Conservation (phyloP, 2,329 filamentous ascomycete genomes). For the Colletotrichum sp. region DNA sequence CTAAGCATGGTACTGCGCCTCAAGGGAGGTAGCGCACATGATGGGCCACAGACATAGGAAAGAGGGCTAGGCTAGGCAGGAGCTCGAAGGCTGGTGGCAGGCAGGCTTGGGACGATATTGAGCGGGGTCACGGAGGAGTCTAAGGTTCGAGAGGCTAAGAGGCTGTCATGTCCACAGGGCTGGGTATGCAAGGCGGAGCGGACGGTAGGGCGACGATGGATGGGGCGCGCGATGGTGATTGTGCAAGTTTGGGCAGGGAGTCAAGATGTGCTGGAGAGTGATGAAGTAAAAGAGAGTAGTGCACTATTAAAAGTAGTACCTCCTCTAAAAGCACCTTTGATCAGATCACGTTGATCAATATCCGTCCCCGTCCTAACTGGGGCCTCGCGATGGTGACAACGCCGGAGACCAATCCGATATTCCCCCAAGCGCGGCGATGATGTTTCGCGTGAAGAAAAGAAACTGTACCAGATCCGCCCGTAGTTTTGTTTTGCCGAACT, state of each 20-base stretch:
- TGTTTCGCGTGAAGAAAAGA: slow-evolving; percentile 16
- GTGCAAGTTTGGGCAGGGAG: slow-evolving; percentile 13
- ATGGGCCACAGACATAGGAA: not conserved
- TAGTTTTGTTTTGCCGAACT: slow-evolving; percentile 22
- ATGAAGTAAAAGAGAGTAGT: slow-evolving; percentile 23
- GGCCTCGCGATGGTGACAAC: not conserved
- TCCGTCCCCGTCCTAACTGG: slow-evolving; percentile 12
- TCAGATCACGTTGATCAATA: slow-evolving; percentile 15
- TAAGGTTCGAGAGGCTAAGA: not conserved
- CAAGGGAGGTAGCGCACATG: not conserved
- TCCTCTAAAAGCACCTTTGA: slow-evolving; percentile 22
- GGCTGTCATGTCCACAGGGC: slow-evolving; percentile 5
- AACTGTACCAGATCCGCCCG: slow-evolving; percentile 20
- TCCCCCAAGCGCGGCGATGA: slow-evolving; percentile 17
- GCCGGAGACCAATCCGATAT: slow-evolving; percentile 7
- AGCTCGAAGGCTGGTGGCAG: not conserved
- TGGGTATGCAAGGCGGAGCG: slow-evolving; percentile 7
- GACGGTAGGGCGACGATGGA: not conserved
- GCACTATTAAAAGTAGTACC: slow-evolving; percentile 24
- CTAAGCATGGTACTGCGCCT: not conserved
- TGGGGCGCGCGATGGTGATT: slow-evolving; percentile 9
- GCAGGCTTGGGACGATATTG: not conserved
- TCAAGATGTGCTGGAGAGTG: slow-evolving; percentile 17
- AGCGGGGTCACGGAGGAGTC: not conserved
- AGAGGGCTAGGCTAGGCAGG: not conserved